Evolutionary conservation across 2,329 filamentous ascomycete species (phyloP), one percentile per base, ranked within the genome.

Genomic region (Sordariomycetes sp.): DNA sequence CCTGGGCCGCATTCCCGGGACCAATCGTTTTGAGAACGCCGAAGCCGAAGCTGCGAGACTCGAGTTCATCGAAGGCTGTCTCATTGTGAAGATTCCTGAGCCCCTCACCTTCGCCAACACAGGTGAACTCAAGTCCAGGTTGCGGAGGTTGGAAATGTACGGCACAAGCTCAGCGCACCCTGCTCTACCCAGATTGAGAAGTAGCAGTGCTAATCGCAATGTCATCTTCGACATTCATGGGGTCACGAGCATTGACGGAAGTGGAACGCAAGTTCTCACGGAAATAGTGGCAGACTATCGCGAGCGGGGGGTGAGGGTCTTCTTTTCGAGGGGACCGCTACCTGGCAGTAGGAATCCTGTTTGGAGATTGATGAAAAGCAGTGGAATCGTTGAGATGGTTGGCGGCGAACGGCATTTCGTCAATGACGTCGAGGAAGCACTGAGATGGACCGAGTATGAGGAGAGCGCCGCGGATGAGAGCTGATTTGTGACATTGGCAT

Each of bases 51-150:
- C 80, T 0, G 77, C 82, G 29, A 70, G 72, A 19, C 68, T 96
- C 4, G 90, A 96, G 54, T 88, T 94, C 48, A 73, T 95, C 34
- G 88, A 95, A 43, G 86, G 90, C 12, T 93, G 85, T 40, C 66
- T 98, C 8, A 94, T 98, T 39, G 86, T 96, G 48, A 96, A 96
- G 66, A 96, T 98, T 36, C 90, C 92, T 0, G 92, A 98, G 53
- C 92, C 92, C 0, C 66, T 98, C 33, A 96, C 90, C 0, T 98
- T 98, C 55, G 90, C 90, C 50, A 98, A 98, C 55, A 96, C 92
- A 0, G 92, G 88, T 30, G 85, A 92, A 46, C 66, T 98, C 29
- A 94, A 93, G 57, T 82, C 80, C 34, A 74, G 92, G 4, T 68
- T 98, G 9, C 72, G 83, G 6, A 69, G 92, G 6, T 68, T 98